Evolutionary conservation across 2,329 filamentous ascomycete species (phyloP).

Genomic region (Tolypocladium endophyticum): DNA sequence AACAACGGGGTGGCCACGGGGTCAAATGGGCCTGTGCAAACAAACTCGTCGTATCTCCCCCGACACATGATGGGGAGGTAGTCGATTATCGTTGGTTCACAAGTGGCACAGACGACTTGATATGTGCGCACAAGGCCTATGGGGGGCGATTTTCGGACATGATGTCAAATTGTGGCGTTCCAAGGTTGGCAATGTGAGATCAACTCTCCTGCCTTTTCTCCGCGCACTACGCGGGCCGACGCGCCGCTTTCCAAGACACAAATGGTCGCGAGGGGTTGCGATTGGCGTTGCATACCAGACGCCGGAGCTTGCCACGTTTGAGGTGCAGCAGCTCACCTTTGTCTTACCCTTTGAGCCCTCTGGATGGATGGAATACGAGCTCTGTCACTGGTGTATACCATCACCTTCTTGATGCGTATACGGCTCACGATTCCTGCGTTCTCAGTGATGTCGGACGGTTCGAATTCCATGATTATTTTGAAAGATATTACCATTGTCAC

Average conservation of each 20-base stretch:
- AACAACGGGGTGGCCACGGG: slow-evolving; percentile 11
- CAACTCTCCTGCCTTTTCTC: neutral
- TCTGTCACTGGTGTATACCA: neutral
- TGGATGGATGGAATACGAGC: neutral
- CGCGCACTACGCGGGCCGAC: neutral
- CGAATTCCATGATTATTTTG: neutral
- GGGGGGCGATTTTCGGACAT: neutral
- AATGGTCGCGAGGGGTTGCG: neutral
- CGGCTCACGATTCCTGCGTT: neutral
- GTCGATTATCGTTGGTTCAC: neutral
- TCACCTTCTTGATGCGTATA: neutral
- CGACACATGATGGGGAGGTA: slow-evolving; percentile 24
- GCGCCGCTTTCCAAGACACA: neutral
- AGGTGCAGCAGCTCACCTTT: neutral
- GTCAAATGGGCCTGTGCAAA: slow-evolving; percentile 7
- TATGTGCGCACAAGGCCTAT: neutral
- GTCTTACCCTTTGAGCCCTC: neutral
- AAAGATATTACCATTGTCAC: neutral
- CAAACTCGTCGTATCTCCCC: slow-evolving; percentile 14
- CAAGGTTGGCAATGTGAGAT: neutral
- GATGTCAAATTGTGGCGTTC: neutral
- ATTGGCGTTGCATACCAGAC: neutral
- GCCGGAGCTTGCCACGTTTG: neutral
- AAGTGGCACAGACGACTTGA: neutral
- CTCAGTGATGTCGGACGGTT: neutral